These are phyloP conservation scores for Dorcoceras hygrometricum DNA, from an alignment of 257 asterid genomes.

Conservation along the genomic window DNA sequence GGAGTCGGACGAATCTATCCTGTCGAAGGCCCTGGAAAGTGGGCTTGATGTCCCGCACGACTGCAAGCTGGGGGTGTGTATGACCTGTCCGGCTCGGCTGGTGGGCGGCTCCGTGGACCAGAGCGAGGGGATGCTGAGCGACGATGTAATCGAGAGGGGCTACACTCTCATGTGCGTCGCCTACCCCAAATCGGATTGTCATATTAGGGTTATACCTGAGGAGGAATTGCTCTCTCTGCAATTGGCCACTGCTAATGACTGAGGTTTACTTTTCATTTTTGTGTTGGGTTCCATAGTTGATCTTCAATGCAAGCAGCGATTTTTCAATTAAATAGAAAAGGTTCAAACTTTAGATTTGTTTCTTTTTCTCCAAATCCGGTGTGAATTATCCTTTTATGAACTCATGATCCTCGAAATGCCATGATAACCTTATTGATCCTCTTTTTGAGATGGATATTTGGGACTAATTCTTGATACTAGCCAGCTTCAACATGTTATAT, in stretches of 20 bases:
- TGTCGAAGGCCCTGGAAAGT: conserved; percentile 61
- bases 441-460: too few species aligned
- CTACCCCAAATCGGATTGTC: conserved; percentile 89
- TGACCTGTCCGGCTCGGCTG: conserved; percentile 91
- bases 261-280: background rate
- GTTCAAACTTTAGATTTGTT: too few species aligned
- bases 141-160: conserved; percentile 84
- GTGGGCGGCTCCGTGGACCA: conserved; percentile 80
- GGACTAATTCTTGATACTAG: too few species aligned
- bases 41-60: conserved; percentile 74
- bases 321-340: too few species aligned
- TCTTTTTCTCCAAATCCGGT: too few species aligned
- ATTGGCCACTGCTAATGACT: conserved; percentile 92
- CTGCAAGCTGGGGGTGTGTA: conserved; percentile 97
- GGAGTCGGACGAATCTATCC: conserved; percentile 78
- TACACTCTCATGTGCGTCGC: conserved; percentile 76
- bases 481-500: too few species aligned
- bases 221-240: conserved; percentile 85
- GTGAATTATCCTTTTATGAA: too few species aligned
- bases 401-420: too few species aligned
- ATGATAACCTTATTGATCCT: too few species aligned
- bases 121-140: conserved; percentile 97
- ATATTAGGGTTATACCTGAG: conserved; percentile 70
- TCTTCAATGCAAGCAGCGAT: too few species aligned
- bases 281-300: too few species aligned